Conservation (phyloP, 192 early-diverging fungal species). For the Linnemannia schmuckeri region DNA sequence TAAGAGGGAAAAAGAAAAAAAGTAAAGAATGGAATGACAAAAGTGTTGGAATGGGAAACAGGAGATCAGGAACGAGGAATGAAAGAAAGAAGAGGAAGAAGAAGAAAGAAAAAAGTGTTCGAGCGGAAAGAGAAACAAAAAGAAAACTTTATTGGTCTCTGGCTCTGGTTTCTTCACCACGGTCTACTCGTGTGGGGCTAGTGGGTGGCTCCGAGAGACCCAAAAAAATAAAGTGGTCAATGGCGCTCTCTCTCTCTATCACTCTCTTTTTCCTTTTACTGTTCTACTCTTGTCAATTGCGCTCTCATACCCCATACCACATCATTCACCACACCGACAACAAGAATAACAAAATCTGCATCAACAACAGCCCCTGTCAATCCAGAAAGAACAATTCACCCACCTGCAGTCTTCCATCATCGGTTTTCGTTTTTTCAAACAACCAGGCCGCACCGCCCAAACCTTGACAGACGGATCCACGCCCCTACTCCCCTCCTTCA, state of each 20-base stretch:
- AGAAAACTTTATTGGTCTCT: not conserved
- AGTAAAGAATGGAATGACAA: not conserved
- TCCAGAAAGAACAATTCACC: not conserved
- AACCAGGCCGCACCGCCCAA: not conserved
- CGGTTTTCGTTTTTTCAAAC: not conserved
- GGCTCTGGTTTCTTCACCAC: not conserved
- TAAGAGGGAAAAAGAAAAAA: not conserved
- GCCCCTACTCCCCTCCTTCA: not conserved
- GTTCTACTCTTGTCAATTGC: no score
- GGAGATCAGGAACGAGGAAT: not conserved
- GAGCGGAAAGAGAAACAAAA: not conserved
- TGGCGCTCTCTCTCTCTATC: no score
- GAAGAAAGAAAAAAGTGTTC: not conserved
- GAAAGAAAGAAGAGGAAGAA: not conserved
- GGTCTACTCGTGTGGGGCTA: no score
- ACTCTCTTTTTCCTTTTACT: no score
- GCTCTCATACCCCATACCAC: no score
- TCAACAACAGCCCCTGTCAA: no score
- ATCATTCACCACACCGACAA: no score
- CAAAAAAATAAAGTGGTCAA: no score
- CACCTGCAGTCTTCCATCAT: not conserved
- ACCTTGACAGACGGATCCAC: not conserved
- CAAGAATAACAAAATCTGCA: no score
- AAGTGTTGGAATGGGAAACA: not conserved
- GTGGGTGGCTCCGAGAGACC: no score